phyloP scores from a whole-genome alignment of 2,329 filamentous ascomycete species.

The Colletotrichum sp. region DNA sequence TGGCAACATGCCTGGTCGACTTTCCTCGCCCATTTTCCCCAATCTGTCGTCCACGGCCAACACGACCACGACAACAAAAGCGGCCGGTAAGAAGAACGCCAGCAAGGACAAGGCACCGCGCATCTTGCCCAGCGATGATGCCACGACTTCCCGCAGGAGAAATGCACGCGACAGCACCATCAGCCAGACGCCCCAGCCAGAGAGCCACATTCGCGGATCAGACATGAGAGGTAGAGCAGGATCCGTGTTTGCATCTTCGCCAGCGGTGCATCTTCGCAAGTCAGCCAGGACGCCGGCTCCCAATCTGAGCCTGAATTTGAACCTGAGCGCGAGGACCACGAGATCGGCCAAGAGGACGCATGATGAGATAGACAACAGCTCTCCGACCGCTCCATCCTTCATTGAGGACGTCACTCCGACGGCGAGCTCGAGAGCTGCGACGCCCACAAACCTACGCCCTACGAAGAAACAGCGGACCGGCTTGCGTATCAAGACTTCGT shows the following conservation, averaged over 20 bases:
- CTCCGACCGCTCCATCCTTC: slow-evolving; percentile 56
- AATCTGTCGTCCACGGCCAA: slow-evolving; percentile 27
- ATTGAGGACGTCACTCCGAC: slow-evolving; percentile 50
- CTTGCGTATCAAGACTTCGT: slow-evolving; percentile 73
- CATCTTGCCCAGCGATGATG: slow-evolving; percentile 24
- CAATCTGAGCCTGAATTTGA: not conserved
- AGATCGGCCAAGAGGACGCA: slow-evolving; percentile 58
- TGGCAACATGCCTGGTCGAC: slow-evolving; percentile 44
- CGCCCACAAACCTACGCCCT: slow-evolving; percentile 60
- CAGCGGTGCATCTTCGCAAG: slow-evolving; percentile 15
- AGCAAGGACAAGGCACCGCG: slow-evolving; percentile 24
- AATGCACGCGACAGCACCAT: slow-evolving; percentile 46
- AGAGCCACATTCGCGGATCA: slow-evolving; percentile 42
- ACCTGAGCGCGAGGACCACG: slow-evolving; percentile 42
- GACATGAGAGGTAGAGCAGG: slow-evolving; percentile 16
- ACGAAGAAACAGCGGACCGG: slow-evolving; percentile 66
- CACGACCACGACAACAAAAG: slow-evolving; percentile 1
- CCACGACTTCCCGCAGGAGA: slow-evolving; percentile 38
- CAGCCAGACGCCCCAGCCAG: slow-evolving; percentile 31
- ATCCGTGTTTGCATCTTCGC: slow-evolving; percentile 33
- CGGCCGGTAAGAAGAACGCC: slow-evolving; percentile 28
- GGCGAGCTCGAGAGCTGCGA: slow-evolving; percentile 63
- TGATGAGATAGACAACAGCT: slow-evolving; percentile 60
- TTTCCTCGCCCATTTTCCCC: slow-evolving; percentile 36
- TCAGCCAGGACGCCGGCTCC: slow-evolving; percentile 9